phyloP scores from a whole-genome alignment of 176 grass and related monocot species.

The Hsuehochloa calcarea region DNA sequence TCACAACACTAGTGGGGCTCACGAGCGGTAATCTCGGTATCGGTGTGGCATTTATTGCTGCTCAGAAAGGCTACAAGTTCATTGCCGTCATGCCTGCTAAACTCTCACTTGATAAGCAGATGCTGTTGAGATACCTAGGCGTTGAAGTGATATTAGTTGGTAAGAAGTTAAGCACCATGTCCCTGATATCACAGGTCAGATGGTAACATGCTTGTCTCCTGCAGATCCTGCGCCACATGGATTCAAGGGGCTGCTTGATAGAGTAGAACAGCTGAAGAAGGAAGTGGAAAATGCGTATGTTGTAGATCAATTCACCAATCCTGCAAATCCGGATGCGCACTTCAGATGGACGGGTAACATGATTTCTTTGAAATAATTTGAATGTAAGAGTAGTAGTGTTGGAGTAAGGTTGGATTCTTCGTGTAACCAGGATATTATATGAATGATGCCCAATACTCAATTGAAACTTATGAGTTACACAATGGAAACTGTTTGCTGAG shows the following conservation, averaged over 20 bases:
- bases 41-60: slow-evolving; percentile 50
- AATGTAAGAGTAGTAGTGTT: background rate
- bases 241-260: slow-evolving; percentile 58
- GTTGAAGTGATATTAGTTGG: slow-evolving; percentile 69
- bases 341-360: slow-evolving; percentile 72
- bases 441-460: background rate
- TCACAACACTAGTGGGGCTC: slow-evolving; percentile 54
- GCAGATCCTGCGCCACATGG: slow-evolving; percentile 67
- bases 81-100: slow-evolving; percentile 62
- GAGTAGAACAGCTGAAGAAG: slow-evolving; percentile 57
- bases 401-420: background rate
- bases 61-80: slow-evolving; percentile 82
- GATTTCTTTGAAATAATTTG: slow-evolving; percentile 7
- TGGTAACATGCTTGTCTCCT: slow-evolving; percentile 15
- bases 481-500: background rate
- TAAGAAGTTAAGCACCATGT: slow-evolving; percentile 22
- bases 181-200: background rate
- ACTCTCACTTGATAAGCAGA: slow-evolving; percentile 66
- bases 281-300: slow-evolving; percentile 58
- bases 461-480: too few species aligned
- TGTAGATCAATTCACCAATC: slow-evolving; percentile 71
- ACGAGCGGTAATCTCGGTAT: slow-evolving; percentile 81
- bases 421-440: background rate
- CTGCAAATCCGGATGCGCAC: slow-evolving; percentile 76
- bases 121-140: slow-evolving; percentile 69